Base-by-base conservation (phyloP, 352 stramenopile genomes). In the Halophytophthora polymorphica region DNA sequence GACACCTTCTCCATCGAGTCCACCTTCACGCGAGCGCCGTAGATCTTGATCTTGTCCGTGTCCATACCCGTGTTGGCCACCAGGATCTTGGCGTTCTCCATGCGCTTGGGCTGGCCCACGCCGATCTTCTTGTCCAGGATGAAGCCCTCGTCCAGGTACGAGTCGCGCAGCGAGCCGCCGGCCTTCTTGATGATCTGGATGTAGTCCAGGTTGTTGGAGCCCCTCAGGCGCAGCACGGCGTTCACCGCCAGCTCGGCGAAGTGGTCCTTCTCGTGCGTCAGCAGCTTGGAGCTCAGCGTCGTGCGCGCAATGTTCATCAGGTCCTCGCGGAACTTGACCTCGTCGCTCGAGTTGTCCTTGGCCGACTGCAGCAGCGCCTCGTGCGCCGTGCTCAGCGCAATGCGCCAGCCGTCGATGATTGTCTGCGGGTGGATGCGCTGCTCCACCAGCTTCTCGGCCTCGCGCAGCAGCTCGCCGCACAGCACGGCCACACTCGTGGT, bases 1-100 rank as follows among this genome's bases (percentile, higher is more conserved):
- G 97, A 96, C 18, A 99, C 97, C 71, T 99, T 99, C 49, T 97
- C 93, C 84, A 99, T 96, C 34, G 86, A 98, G 76, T 99, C 96
- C 6, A 99, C 97, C 66, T 97, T 96, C 25, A 99, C 90, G 44
- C 83, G 89, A 22, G 91, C 96, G 21, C 97, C 97, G 67, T 99
- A 99, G 61, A 99, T 99, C 77, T 99, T 99, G 75, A 99, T 99
- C 75, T 99, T 99, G 74, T 99, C 97, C 22, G 96, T 99, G 75
- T 99, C 97, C 97, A 99, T 99, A 33, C 89, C 86, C 34, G 97
- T 99, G 83, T 99, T 99, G 33, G 96, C 96, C 47, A 99, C 77
- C 34, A 99, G 71, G 57, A 99, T 99, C 69, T 98, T 98, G 44
- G 96, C 96, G 60, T 99, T 99, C 70, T 98, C 96, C 12, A 99